A percentile compares a stretch with the other conserved stretches of the same genome.
These are phyloP conservation scores for Ganoderma sinense DNA, from an alignment of 1,284 basidiomycete species.

Conservation along the genomic window DNA sequence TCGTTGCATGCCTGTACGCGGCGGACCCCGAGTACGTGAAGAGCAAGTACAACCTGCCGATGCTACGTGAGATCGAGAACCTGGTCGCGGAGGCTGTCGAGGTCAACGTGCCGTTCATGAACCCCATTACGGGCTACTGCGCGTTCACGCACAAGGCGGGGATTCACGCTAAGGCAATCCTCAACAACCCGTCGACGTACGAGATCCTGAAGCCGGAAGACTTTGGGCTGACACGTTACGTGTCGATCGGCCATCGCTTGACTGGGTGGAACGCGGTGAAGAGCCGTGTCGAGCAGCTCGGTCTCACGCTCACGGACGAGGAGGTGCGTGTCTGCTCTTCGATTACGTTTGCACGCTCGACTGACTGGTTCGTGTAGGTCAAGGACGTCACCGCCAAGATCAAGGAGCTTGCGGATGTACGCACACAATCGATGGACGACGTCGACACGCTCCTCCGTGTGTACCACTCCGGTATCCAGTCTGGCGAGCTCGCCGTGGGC, in stretches of 20 bases:
- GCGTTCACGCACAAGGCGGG: conserved; percentile 99
- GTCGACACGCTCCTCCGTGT: conserved; percentile 97
- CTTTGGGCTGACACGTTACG: conserved; percentile 97
- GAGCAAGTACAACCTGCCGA: conserved; percentile 97
- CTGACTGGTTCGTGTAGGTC: conserved; percentile 54
- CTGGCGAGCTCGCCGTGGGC: conserved; percentile 86
- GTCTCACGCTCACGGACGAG: conserved; percentile 85
- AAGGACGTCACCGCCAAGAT: conserved; percentile 99
- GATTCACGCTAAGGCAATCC: conserved; percentile 99
- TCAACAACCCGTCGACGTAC: conserved; percentile 99
- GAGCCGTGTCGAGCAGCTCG: conserved; percentile 97
- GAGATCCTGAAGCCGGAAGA: conserved; percentile 98
- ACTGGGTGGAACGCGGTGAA: conserved; percentile 99
- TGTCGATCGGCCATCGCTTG: conserved; percentile 96
- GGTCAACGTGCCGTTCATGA: conserved; percentile 98
- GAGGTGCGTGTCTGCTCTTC: conserved; percentile 55
- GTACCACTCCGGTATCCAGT: conserved; percentile 91
- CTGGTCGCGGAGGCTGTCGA: conserved; percentile 98
- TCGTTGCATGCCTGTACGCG: conserved; percentile 96
- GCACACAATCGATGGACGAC: conserved; percentile 99
- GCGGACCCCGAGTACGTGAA: conserved; percentile 99
- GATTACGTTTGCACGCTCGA: conserved; percentile 1
- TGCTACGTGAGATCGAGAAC: conserved; percentile 99
- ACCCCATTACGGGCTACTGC: conserved; percentile 97
- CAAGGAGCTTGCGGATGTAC: conserved; percentile 98